Evolutionary conservation across 2,329 filamentous ascomycete genomes (phyloP), one percentile per base, ranked within the genome.

Genomic region (Emergomyces africanus): DNA sequence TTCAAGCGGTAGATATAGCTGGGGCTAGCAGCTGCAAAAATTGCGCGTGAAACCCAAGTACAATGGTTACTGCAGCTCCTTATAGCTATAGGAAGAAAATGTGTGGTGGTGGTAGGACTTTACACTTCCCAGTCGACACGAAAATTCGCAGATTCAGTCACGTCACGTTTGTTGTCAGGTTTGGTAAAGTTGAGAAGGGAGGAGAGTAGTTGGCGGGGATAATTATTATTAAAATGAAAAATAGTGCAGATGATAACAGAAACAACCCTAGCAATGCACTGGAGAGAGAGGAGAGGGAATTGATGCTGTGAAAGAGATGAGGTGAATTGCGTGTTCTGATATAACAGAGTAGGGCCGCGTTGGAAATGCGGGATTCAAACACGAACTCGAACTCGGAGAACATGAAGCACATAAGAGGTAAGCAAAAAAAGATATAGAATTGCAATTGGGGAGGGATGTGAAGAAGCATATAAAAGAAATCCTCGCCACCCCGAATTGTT

Each of bases 401-500:
- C 14, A n/a, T 30, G 42, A 30, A 56, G 20, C n/a, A 25, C 5
- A 48, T 23, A 28, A 41, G 33, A 35, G 30, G n/a, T 39, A 30
- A 37, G 25, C 23, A 41, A 28, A 6, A 30, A 30, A n/a, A n/a
- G n/a, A n/a, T n/a, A 46, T 37, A 18, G 6, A 33, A 56, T 35
- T 35, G 15, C 20, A 50, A 56, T 44, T 28, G 30, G 53, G n/a
- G 50, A 49, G 25, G 37, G 39, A 54, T 25, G 33, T 44, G 20
- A n/a, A 46, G 5, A 58, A 44, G 54, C 20, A 46, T 25, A 46
- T 4, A 44, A 20, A 58, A 25, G 20, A 35, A 28, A 57, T 37
- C 48, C 57, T 53, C 57, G 28, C 48, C 57, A 53, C 57, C 46
- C 46, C 35, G 20, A 50, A 58, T 53, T 51, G 57, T 25, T 58